These are phyloP conservation scores for Lentinula edodes DNA, from an alignment of 768 basidiomycete species.

Conservation along the genomic window DNA sequence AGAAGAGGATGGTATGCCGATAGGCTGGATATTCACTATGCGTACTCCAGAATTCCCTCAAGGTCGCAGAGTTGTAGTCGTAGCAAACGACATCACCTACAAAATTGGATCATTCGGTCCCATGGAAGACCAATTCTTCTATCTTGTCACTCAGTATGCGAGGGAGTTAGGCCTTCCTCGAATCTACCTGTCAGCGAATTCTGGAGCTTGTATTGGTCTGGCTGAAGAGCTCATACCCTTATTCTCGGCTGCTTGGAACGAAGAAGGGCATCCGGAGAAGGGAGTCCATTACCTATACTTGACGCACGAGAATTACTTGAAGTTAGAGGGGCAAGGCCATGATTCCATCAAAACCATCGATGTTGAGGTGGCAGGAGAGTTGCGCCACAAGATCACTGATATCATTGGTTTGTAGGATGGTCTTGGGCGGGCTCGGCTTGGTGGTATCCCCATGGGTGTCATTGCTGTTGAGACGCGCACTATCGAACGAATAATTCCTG, in stretches of 20 bases:
- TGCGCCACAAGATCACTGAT: constrained; percentile 90
- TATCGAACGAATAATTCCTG: constrained; percentile 93
- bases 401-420: constrained; percentile 98
- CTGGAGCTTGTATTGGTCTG: constrained; percentile 93
- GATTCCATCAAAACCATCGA: constrained; percentile 77
- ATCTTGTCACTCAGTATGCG: constrained; percentile 89
- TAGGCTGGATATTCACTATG: constrained; percentile 93
- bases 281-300: constrained; percentile 95
- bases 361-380: constrained; percentile 81
- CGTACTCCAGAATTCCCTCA: constrained; percentile 87
- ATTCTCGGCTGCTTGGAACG: constrained; percentile 92
- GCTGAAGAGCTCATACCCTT: constrained; percentile 87
- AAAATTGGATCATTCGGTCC: constrained; percentile 99
- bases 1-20: constrained; percentile 74
- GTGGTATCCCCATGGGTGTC: constrained; percentile 95
- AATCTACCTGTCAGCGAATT: constrained; percentile 98
- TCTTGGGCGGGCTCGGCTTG: constrained; percentile 90
- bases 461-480: constrained; percentile 98
- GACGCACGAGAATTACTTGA: constrained; percentile 85
- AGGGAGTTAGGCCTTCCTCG: constrained; percentile 85
- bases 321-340: constrained; percentile 80
- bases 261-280: constrained; percentile 79
- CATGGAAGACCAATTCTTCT: constrained; percentile 94
- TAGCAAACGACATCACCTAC: constrained; percentile 98
- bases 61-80: constrained; percentile 82